Evolutionary conservation across 768 basidiomycete species (phyloP).

Genomic region (Phaeotremella skinneri): DNA sequence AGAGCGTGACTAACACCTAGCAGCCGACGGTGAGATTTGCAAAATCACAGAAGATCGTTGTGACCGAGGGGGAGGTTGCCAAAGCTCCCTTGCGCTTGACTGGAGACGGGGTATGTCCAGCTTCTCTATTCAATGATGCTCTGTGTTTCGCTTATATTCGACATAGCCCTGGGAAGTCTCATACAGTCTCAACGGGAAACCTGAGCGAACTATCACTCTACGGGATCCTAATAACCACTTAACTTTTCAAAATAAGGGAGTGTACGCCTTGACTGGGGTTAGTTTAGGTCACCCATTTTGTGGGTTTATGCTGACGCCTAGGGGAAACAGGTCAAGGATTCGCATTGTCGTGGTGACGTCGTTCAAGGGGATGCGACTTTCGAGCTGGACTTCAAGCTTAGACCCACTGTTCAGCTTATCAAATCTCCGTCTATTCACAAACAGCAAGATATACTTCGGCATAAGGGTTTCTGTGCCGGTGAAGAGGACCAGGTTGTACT

Average conservation of each 20-base stretch:
- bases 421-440: slow-evolving; percentile 13
- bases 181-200: slow-evolving; percentile 60
- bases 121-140: neutral
- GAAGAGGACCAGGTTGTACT: slow-evolving; percentile 75
- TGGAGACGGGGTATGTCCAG: slow-evolving; percentile 72
- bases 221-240: slow-evolving; percentile 69
- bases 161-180: slow-evolving; percentile 80
- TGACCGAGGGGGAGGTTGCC: slow-evolving; percentile 71
- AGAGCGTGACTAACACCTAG: slow-evolving; percentile 5
- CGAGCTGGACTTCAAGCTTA: slow-evolving; percentile 72
- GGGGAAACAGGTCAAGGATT: slow-evolving; percentile 68
- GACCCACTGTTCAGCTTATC: slow-evolving; percentile 67
- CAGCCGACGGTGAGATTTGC: slow-evolving; percentile 89
- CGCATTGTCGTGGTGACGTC: slow-evolving; percentile 78
- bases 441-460: slow-evolving; percentile 28
- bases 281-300: slow-evolving; percentile 28
- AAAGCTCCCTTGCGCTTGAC: slow-evolving; percentile 79
- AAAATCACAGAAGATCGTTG: slow-evolving; percentile 61
- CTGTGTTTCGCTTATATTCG: slow-evolving; percentile 1
- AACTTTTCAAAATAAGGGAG: slow-evolving; percentile 68
- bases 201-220: slow-evolving; percentile 57
- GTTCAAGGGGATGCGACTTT: slow-evolving; percentile 63
- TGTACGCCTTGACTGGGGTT: slow-evolving; percentile 71
- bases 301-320: slow-evolving; percentile 1
- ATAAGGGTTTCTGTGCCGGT: slow-evolving; percentile 79